A percentile compares a stretch with the other conserved stretches of the same genome.
phyloP scores from a whole-genome alignment of 2,329 filamentous ascomycete species.

The Clathrospora elynae region DNA sequence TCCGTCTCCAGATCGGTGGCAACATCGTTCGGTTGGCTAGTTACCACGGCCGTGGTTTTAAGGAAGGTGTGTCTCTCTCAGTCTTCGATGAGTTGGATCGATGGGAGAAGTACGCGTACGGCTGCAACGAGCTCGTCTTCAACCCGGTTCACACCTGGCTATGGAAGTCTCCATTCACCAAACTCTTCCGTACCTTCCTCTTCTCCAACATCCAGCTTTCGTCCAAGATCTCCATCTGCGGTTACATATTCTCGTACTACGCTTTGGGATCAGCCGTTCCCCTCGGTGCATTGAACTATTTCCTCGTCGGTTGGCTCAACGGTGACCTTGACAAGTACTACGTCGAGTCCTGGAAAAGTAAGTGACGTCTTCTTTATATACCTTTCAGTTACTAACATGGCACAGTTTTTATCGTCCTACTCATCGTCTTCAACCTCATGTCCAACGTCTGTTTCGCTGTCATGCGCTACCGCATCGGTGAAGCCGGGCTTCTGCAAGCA shows the following conservation, averaged over 20 bases:
- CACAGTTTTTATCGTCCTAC: constrained; percentile 66
- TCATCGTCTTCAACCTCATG: constrained; percentile 66
- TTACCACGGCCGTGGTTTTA: constrained; percentile 71
- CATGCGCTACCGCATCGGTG: constrained; percentile 64
- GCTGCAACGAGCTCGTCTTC: constrained; percentile 73
- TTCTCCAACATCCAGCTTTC: constrained; percentile 64
- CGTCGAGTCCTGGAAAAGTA: constrained; percentile 69
- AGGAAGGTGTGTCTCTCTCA: constrained; percentile 73
- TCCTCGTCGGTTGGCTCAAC: constrained; percentile 71
- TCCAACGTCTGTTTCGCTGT: constrained; percentile 65
- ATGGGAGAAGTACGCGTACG: constrained; percentile 73
- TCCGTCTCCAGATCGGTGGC: constrained; percentile 70
- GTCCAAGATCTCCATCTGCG: constrained; percentile 71
- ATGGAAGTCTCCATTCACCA: constrained; percentile 66
- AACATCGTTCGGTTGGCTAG: constrained; percentile 71
- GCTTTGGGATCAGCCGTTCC: constrained; percentile 69
- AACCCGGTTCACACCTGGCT: constrained; percentile 67
- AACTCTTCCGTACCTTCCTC: constrained; percentile 65
- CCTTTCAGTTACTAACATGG: not conserved
- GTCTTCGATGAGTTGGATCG: constrained; percentile 72
- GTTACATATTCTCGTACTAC: constrained; percentile 72
- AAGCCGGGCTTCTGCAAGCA: constrained; percentile 56
- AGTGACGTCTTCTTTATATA: not conserved
- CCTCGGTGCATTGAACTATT: constrained; percentile 69
- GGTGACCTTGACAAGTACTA: constrained; percentile 79